Percentiles rank a stretch among this genome's conserved stretches.
Conservation (phyloP, 331 rosid species). For the Quercus phellos region DNA sequence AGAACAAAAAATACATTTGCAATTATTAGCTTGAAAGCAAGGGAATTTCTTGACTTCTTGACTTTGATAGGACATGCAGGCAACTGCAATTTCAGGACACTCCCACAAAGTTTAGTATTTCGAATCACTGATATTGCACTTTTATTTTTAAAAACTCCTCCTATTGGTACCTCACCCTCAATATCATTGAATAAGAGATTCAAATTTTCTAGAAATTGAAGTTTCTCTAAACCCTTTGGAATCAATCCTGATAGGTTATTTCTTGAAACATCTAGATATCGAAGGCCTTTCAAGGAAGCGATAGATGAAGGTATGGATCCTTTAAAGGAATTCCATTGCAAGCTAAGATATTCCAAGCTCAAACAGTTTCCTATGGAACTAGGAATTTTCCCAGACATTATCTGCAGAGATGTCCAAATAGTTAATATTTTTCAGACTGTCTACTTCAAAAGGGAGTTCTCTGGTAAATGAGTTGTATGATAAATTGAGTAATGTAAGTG, state of each 20-base stretch:
- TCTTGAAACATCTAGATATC: constrained; percentile 13
- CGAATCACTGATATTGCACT: constrained; percentile 21
- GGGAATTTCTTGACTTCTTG: not conserved
- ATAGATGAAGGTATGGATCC: constrained; percentile 32
- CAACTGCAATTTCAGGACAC: constrained; percentile 17
- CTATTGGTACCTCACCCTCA: constrained; percentile 28
- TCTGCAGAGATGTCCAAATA: constrained; percentile 24
- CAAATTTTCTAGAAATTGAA: constrained; percentile 7
- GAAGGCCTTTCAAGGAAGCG: constrained; percentile 30
- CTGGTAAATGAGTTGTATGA: constrained; percentile 18
- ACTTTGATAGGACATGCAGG: constrained; percentile 17
- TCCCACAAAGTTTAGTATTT: constrained; percentile 32
- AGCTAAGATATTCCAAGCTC: constrained; percentile 24
- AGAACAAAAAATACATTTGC: not conserved
- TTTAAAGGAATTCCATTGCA: constrained; percentile 20
- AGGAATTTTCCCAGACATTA: too few relatives aligned
- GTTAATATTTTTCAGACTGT: constrained; percentile 13
- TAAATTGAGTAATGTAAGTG: constrained; percentile 12
- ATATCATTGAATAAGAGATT: constrained; percentile 32
- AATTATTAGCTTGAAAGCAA: not conserved
- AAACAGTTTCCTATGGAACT: constrained; percentile 4
- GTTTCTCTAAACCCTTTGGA: constrained; percentile 18
- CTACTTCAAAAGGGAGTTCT: constrained; percentile 11
- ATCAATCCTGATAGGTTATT: constrained; percentile 28
- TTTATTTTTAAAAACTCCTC: constrained; percentile 28